Percentiles rank a stretch among this genome's conserved stretches.
Conservation (phyloP, 352 stramenopile genomes). For the Phytopythium oedochilum region DNA sequence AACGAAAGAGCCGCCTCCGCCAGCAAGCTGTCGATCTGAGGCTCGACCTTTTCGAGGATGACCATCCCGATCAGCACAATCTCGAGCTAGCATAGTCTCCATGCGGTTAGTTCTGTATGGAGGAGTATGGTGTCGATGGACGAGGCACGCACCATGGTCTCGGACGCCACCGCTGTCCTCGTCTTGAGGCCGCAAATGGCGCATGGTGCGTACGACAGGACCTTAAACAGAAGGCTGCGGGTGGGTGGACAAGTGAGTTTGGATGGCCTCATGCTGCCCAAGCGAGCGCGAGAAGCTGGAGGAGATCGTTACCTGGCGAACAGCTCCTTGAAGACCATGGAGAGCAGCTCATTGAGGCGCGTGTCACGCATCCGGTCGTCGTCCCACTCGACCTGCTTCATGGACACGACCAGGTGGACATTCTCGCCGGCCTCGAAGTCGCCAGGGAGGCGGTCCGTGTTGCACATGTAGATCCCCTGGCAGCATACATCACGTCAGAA, state of each 20-base stretch:
- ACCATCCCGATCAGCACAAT: slow-evolving; percentile 83
- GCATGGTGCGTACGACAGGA: slow-evolving; percentile 70
- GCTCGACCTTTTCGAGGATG: slow-evolving; percentile 51
- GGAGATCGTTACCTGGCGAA: slow-evolving; percentile 61
- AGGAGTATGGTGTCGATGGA: no score
- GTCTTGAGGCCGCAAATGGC: slow-evolving; percentile 83
- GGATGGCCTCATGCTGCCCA: no score
- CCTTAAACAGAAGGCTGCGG: slow-evolving; percentile 62
- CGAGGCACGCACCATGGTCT: slow-evolving; percentile 60
- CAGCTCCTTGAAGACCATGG: slow-evolving; percentile 80
- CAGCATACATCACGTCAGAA: neutral
- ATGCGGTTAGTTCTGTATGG: neutral
- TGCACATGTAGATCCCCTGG: slow-evolving; percentile 84
- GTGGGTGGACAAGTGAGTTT: no score
- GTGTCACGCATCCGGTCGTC: slow-evolving; percentile 86
- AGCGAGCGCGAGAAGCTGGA: neutral
- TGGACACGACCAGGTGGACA: slow-evolving; percentile 81
- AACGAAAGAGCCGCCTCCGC: slow-evolving; percentile 35
- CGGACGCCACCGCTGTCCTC: slow-evolving; percentile 58
- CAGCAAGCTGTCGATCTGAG: slow-evolving; percentile 41
- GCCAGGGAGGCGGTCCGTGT: slow-evolving; percentile 71
- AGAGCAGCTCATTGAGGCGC: slow-evolving; percentile 77
- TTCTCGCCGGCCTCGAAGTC: slow-evolving; percentile 69
- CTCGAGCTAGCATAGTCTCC: slow-evolving; percentile 51
- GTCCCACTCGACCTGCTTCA: slow-evolving; percentile 86